Percentiles rank a stretch among this genome's conserved stretches.
Conservation (phyloP, 1,284 basidiomycete species). For the Pyrrhoderma lamaoense region DNA sequence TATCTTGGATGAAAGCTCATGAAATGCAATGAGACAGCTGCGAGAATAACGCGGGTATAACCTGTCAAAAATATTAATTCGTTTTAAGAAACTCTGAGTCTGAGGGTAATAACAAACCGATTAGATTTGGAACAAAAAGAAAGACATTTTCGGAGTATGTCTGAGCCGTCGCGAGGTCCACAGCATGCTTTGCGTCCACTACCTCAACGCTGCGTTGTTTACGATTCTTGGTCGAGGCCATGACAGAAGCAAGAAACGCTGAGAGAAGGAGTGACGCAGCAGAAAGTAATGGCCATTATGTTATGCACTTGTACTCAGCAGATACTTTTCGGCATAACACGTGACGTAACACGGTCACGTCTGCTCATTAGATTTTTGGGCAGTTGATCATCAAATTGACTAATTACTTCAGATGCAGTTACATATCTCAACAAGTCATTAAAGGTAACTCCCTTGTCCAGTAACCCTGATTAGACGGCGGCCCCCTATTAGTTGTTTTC, state of each 20-base stretch:
- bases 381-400: too few relatives aligned
- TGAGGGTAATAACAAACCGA: constrained; percentile 50
- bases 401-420: too few relatives aligned
- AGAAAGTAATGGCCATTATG: neutral
- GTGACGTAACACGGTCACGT: neutral
- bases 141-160: constrained; percentile 88
- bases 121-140: constrained; percentile 94
- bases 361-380: neutral
- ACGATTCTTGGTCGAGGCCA: constrained; percentile 3
- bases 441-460: too few relatives aligned
- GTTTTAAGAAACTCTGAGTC: neutral
- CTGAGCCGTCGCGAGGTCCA: constrained; percentile 79
- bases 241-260: neutral
- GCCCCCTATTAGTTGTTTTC: too few relatives aligned
- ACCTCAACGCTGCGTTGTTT: constrained; percentile 43
- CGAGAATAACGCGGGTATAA: constrained; percentile 87
- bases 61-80: too few relatives aligned
- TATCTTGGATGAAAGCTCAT: constrained; percentile 94
- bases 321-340: neutral
- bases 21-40: constrained; percentile 83
- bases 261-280: neutral
- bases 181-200: constrained; percentile 71
- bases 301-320: neutral
- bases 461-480: too few relatives aligned
- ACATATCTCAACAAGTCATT: too few relatives aligned